A percentile compares a stretch with the other conserved stretches of the same genome.
Conservation (phyloP, 2,329 filamentous ascomycete species). For the Sporothrix protearum region DNA sequence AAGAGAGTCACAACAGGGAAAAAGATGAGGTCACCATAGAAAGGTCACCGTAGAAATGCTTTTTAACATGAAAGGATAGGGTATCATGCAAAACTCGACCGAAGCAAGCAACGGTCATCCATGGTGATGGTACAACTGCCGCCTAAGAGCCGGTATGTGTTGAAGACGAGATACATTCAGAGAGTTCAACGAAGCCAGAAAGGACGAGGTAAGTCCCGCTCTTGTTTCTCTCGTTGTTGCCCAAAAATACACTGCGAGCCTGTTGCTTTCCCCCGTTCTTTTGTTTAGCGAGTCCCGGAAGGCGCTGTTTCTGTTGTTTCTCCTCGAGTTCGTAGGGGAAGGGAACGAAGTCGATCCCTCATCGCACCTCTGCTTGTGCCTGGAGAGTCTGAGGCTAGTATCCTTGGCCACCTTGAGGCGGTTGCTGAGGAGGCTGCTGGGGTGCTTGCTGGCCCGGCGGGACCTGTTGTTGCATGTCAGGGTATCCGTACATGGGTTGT, state of each 20-base stretch:
- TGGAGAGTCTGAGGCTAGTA: conserved; percentile 23
- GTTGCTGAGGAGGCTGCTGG: conserved; percentile 41
- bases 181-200: neutral
- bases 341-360: neutral
- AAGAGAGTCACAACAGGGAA: neutral
- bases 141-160: neutral
- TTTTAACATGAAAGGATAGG: conserved; percentile 14
- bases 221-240: neutral
- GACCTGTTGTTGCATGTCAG: conserved; percentile 42
- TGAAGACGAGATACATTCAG: conserved; percentile 6
- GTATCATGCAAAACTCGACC: conserved; percentile 18
- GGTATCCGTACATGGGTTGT: conserved; percentile 43
- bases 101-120: conserved; percentile 15
- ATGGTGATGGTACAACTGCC: conserved; percentile 21
- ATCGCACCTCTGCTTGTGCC: conserved; percentile 10
- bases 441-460: conserved; percentile 32
- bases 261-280: neutral
- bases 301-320: neutral
- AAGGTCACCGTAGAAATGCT: too few relatives aligned
- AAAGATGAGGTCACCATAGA: neutral
- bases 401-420: conserved; percentile 37
- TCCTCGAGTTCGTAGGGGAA: neutral
- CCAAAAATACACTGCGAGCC: neutral
- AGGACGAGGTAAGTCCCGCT: neutral
- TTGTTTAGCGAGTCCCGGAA: neutral